Evolutionary conservation across 116 monocot species (phyloP).

Genomic region (Zostera marina): DNA sequence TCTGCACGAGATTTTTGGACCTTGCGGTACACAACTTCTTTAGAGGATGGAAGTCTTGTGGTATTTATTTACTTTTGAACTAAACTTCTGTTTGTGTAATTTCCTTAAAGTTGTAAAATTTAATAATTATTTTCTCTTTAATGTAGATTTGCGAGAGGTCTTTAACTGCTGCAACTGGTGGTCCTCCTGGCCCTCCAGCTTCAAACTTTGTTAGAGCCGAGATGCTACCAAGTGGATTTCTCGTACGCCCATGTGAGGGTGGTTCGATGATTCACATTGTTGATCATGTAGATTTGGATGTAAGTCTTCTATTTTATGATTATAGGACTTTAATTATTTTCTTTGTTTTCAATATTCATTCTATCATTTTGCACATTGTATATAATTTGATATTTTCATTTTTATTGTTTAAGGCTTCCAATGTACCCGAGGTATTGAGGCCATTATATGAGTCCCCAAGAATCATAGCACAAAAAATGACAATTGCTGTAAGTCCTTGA

Average conservation of each 20-base stretch:
- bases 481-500: conserved; percentile 48
- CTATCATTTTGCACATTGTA: neutral
- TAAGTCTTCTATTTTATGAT: conserved; percentile 13
- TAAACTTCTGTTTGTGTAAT: neutral
- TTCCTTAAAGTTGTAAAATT: neutral
- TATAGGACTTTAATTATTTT: neutral
- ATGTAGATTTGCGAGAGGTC: conserved; percentile 83
- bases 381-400: neutral
- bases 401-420: conserved; percentile 46
- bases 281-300: conserved; percentile 92
- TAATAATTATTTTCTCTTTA: neutral
- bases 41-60: conserved; percentile 94
- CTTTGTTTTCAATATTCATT: neutral
- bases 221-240: conserved; percentile 89
- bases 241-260: conserved; percentile 86
- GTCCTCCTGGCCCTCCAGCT: conserved; percentile 57
- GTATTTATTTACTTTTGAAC: conserved; percentile 15
- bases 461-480: conserved; percentile 86
- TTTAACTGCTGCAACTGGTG: conserved; percentile 45
- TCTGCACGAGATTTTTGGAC: conserved; percentile 91
- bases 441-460: conserved; percentile 86
- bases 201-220: conserved; percentile 75
- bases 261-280: conserved; percentile 98
- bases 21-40: conserved; percentile 70
- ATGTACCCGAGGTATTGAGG: conserved; percentile 81